A percentile compares a stretch with the other conserved stretches of the same genome.
Conservation (phyloP, 495 filamentous ascomycete species). For the Lasiosphaeria ovina region DNA sequence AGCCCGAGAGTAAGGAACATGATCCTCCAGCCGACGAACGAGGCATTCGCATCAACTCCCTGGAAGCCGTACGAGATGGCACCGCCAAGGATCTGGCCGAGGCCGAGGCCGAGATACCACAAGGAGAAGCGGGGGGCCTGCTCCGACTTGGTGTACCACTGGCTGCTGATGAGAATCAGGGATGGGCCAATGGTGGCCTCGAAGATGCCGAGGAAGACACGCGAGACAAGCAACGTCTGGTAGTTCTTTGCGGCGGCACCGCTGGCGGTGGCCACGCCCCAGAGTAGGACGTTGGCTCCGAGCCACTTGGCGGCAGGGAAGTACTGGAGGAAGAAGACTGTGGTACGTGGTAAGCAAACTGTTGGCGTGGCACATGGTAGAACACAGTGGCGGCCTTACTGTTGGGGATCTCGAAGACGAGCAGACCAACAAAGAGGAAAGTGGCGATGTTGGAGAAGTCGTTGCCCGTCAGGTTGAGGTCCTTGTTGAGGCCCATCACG, state of each 20-base stretch:
- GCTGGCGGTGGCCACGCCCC: conserved; percentile 43
- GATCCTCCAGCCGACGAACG: conserved; percentile 57
- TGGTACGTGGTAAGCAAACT: conserved; percentile 17
- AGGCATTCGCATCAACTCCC: conserved; percentile 41
- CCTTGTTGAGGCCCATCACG: conserved; percentile 37
- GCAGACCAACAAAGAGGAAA: conserved; percentile 34
- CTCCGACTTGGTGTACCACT: conserved; percentile 65
- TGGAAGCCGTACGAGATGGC: conserved; percentile 61
- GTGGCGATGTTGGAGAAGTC: conserved; percentile 39
- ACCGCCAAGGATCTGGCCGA: conserved; percentile 63
- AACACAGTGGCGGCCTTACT: conserved; percentile 12
- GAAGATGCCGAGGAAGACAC: conserved; percentile 60
- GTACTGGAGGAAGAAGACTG: conserved; percentile 46
- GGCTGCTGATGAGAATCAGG: conserved; percentile 51
- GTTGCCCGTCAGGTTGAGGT: conserved; percentile 35
- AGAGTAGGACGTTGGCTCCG: conserved; percentile 53
- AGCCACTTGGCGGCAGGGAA: conserved; percentile 58
- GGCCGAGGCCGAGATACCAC: conserved; percentile 62
- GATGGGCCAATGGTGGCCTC: conserved; percentile 63
- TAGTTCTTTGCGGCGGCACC: conserved; percentile 36
- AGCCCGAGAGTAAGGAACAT: conserved; percentile 60
- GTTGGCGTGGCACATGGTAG: background rate
- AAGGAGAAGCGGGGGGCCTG: conserved; percentile 60
- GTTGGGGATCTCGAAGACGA: conserved; percentile 37
- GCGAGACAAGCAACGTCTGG: conserved; percentile 39